Evolutionary conservation across 208 protist species (phyloP), one percentile per base, ranked within the genome.

Genomic region (Leishmania martiniquensis): DNA sequence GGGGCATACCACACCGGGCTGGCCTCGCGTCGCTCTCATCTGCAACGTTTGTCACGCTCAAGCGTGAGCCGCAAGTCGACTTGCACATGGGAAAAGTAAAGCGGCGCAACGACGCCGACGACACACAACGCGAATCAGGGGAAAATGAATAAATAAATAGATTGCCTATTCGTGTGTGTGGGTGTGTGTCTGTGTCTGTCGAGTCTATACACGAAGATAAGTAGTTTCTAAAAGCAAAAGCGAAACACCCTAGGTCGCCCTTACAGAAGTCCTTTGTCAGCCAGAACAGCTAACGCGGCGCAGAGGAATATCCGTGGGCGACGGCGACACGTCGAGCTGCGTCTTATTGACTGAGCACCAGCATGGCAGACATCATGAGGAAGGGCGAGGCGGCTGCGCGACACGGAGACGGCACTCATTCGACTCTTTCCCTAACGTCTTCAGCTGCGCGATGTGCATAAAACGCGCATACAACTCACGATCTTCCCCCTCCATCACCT

Each of bases 391-490:
- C n/a, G n/a, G n/a, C 39, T 52, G 55, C 55, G 29, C 52, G 47
- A 12, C 54, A 70, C 66, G 54, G 45, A 62, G 75, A 68, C 49
- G 70, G n/a, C 29, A n/a, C 20, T 74, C 70, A 17, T 60, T 34
- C 52, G 63, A 60, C 44, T 55, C 57, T 20, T 45, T 76, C 74
- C 77, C 79, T 10, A 75, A 25, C 25, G 73, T 32, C 59, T 63
- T 68, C 59, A 83, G 25, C 5, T 55, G 65, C 42, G 52, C 68
- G 9, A 83, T 66, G 68, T 79, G 45, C 15, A 76, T 47, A 42
- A 76, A 72, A n/a, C 62, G 74, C 60, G 49, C 57, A 25, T 66
- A 63, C 60, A 83, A 57, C 25, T 75, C 74, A 29, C 79, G 79
- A 32, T 72, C 71, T 51, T 78, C 49, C 20, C n/a, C 44, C 57